Evolutionary conservation across 176 grass and related monocot species (phyloP), one percentile per base, ranked within the genome.

Genomic region (Oryza punctata): DNA sequence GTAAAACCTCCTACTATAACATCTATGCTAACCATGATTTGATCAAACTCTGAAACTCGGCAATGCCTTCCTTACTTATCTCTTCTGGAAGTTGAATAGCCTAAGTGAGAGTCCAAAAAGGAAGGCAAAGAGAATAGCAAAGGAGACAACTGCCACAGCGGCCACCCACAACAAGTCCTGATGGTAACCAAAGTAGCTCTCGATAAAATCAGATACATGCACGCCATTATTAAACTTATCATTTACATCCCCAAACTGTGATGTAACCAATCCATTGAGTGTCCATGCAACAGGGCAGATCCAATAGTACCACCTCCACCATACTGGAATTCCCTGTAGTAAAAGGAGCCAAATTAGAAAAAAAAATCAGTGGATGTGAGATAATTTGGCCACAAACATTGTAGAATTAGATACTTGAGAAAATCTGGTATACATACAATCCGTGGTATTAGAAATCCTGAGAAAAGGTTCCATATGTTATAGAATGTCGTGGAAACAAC

Each of bases 261-360:
- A 91, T 15, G 47, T 86, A 2, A 97, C 79, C 18, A 97, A 69
- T 23, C 94, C 91, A 11, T 97, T 88, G 41, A 97, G 78, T 61
- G 89, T 94, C 94, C 94, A 97, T 10, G 91, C 87, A 2, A 97
- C 76, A 3, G 94, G 94, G 75, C 84, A 87, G 18, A 84, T 60
- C 94, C 94, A 93, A 69, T 86, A 93, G 84, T 83, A 97, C 94
- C 94, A 97, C 35, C 89, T 93, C 94, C 91, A 97, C 91, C 94
- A 97, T 29, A 97, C 40, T 9, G 94, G 91, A 52, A 93, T 97
- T 70, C 63, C 80, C 89, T 97, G 87, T 28, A n/a, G 18, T 7
- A 25, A 32, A 69, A 59, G 5, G n/a, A 67, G 15, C 7, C 46
- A 29, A 83, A 37, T 67, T 40, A 73, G 16, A 10, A 82, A 73